Conservation (phyloP, 192 early-diverging fungal genomes). For the Gryganskiella cystojenkinii region DNA sequence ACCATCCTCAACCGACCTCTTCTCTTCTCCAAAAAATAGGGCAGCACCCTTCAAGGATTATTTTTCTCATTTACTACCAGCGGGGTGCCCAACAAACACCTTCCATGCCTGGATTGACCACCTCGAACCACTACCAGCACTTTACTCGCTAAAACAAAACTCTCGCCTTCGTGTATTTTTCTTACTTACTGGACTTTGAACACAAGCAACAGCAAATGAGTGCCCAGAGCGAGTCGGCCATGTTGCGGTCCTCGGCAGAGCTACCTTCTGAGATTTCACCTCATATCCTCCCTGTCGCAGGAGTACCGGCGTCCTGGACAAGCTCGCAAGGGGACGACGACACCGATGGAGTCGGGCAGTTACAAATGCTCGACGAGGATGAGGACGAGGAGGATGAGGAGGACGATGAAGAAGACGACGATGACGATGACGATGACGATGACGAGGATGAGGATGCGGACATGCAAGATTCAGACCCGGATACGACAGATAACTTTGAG, state of each 20-base stretch:
- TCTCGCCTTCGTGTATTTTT: not conserved
- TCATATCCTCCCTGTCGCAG: constrained; percentile 12
- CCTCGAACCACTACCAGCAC: too few relatives aligned
- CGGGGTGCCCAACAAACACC: too few relatives aligned
- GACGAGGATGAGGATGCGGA: constrained; percentile 7
- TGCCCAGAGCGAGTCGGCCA: constrained; percentile 17
- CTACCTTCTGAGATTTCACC: constrained; percentile 19
- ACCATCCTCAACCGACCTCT: not conserved
- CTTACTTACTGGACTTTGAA: not conserved
- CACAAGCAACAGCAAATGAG: constrained; percentile 14
- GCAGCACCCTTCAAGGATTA: too few relatives aligned
- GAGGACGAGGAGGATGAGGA: constrained; percentile 14
- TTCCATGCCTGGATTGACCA: too few relatives aligned
- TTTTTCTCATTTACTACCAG: too few relatives aligned
- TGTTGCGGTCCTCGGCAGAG: constrained; percentile 29
- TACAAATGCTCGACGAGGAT: not conserved
- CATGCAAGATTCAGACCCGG: constrained; percentile 52
- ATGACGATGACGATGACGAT: too few relatives aligned
- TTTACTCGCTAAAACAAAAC: not conserved
- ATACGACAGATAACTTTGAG: constrained; percentile 50
- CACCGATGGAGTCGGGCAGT: constrained; percentile 4
- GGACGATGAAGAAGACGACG: too few relatives aligned
- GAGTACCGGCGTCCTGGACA: constrained; percentile 39
- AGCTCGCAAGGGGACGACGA: constrained; percentile 45
- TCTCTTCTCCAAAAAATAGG: too few relatives aligned